Percentiles rank a stretch among this genome's conserved stretches.
phyloP scores from a whole-genome alignment of 2,329 filamentous ascomycete genomes.

The Trichoderma semiorbis region DNA sequence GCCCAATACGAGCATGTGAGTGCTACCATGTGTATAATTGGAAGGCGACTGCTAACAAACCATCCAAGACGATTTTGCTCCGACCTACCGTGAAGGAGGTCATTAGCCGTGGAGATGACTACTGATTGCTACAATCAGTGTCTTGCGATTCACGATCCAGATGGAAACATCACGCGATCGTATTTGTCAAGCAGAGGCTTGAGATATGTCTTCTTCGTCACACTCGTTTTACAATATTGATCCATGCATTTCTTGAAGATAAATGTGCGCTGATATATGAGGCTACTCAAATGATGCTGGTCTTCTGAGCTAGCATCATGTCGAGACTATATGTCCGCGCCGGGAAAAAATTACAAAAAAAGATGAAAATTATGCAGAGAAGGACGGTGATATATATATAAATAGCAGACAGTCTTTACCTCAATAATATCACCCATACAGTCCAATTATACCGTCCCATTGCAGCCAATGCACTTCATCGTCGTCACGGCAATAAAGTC shows the following conservation, averaged over 20 bases:
- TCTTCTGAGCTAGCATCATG: not conserved
- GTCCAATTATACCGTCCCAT: not conserved
- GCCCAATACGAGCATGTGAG: conserved; percentile 86
- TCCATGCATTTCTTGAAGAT: not conserved
- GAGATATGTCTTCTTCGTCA: not conserved
- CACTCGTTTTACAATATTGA: not conserved
- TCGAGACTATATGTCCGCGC: not conserved
- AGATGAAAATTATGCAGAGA: not conserved
- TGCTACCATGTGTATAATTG: conserved; percentile 22
- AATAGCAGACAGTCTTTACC: not conserved
- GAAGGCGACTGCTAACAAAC: not conserved
- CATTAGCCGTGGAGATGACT: conserved; percentile 74
- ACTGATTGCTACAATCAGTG: conserved; percentile 40
- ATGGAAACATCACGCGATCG: not conserved
- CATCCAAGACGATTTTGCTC: conserved; percentile 60
- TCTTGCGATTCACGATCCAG: not conserved
- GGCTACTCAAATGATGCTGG: not conserved
- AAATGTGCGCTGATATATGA: not conserved
- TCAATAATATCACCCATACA: not conserved
- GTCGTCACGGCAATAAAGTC: not conserved
- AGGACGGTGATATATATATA: not conserved
- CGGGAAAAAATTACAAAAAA: not conserved
- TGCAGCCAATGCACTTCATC: not conserved
- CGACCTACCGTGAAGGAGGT: conserved; percentile 74
- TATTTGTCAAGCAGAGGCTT: not conserved